phyloP scores from a whole-genome alignment of 2,329 filamentous ascomycete species.

The Periconia sp. region DNA sequence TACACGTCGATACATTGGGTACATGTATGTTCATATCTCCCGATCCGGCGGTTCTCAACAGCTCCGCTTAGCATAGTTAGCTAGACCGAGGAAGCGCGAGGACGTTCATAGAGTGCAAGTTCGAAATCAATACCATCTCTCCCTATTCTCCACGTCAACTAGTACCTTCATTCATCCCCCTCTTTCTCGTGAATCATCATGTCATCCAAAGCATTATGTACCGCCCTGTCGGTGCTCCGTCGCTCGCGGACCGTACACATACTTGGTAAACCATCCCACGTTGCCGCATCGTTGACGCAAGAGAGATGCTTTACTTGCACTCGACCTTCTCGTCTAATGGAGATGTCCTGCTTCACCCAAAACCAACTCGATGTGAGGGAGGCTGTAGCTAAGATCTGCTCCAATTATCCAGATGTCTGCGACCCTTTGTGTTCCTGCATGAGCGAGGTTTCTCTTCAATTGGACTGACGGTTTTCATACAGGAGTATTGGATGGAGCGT shows the following conservation, averaged over 20 bases:
- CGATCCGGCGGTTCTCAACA: not conserved
- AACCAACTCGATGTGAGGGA: constrained; percentile 72
- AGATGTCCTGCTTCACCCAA: constrained; percentile 69
- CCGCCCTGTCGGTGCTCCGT: not conserved
- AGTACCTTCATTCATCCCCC: not conserved
- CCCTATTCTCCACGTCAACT: not conserved
- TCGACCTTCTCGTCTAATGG: constrained; percentile 58
- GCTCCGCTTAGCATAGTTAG: not conserved
- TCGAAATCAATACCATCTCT: not conserved
- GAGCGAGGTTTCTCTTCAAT: not conserved
- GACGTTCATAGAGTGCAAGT: not conserved
- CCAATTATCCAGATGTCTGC: constrained; percentile 59
- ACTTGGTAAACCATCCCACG: not conserved
- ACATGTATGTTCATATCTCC: not conserved
- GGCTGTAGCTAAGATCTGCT: constrained; percentile 69
- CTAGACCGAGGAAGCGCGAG: not conserved
- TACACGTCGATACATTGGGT: too few species aligned
- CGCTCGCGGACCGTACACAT: not conserved
- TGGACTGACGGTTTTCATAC: constrained; percentile 27
- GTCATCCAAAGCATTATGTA: not conserved
- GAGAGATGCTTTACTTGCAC: constrained; percentile 33
- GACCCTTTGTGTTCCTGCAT: not conserved
- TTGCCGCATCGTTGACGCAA: not conserved
- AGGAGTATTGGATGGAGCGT: constrained; percentile 72
- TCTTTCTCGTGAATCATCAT: not conserved